phyloP scores from a whole-genome alignment of 202 grass and related monocot species.

The Panicum virgatum region DNA sequence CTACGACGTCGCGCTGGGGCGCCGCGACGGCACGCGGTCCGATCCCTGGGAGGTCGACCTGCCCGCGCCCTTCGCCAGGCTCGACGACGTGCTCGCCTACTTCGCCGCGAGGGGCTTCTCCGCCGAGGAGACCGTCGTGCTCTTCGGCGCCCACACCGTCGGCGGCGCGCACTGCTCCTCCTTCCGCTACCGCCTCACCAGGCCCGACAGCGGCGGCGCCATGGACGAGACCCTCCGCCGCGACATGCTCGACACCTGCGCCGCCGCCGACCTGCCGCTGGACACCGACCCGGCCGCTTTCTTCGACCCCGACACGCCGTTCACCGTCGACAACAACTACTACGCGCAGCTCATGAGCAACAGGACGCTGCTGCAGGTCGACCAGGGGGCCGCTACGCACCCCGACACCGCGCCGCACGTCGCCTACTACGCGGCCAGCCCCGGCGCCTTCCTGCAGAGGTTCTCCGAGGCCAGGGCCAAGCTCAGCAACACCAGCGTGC shows the following conservation, averaged over 20 bases:
- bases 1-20: conserved; percentile 48
- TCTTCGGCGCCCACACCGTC: conserved; percentile 59
- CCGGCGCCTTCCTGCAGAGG: conserved; percentile 11
- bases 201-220: conserved; percentile 24
- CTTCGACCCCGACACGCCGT: conserved; percentile 53
- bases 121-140: conserved; percentile 51
- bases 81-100: conserved; percentile 34
- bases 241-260: conserved; percentile 28
- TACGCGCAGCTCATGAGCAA: conserved; percentile 43
- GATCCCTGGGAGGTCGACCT: conserved; percentile 39
- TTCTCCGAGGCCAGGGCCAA: conserved; percentile 40
- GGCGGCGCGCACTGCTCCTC: conserved; percentile 47
- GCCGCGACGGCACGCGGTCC: conserved; percentile 41
- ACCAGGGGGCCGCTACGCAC: conserved; percentile 44
- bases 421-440: conserved; percentile 9
- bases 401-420: neutral
- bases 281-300: conserved; percentile 31
- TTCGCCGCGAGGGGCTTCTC: conserved; percentile 48
- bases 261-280: conserved; percentile 11
- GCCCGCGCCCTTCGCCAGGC: conserved; percentile 20
- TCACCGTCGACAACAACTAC: conserved; percentile 51
- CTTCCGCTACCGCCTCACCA: conserved; percentile 52
- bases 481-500: conserved; percentile 30
- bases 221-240: conserved; percentile 26
- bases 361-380: conserved; percentile 48